Evolutionary conservation across 352 stramenopile genomes (phyloP).

Genomic region (Pythium volutum): DNA sequence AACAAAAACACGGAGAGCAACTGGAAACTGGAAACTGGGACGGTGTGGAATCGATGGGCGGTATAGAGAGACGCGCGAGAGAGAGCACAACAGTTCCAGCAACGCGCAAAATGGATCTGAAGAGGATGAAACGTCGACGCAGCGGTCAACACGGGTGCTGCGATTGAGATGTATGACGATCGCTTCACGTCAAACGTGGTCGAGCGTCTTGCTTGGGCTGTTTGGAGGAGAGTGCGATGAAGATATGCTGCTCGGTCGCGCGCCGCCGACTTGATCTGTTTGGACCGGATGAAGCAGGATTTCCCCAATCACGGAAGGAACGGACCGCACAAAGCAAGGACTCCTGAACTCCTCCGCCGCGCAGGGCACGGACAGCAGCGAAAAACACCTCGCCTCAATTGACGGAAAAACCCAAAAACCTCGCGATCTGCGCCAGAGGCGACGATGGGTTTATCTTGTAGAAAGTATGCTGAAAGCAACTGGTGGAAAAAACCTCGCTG

Average conservation of each 20-base stretch:
- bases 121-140: background rate
- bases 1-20: background rate
- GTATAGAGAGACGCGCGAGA: background rate
- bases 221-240: background rate
- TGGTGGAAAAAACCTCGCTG: slow-evolving; percentile 5
- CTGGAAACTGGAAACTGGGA: background rate
- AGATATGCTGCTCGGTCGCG: background rate
- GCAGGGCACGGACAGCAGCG: slow-evolving; percentile 7
- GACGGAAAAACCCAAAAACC: slow-evolving; percentile 24
- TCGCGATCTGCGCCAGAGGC: background rate
- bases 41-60: background rate
- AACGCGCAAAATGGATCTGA: background rate
- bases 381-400: slow-evolving; percentile 3
- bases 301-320: slow-evolving; percentile 22
- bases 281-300: slow-evolving; percentile 1
- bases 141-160: background rate
- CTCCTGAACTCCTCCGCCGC: slow-evolving; percentile 15
- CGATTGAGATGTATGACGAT: no score
- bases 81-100: background rate
- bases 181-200: no score
- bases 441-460: background rate
- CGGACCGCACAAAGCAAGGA: slow-evolving; percentile 22
- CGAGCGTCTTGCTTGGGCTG: background rate
- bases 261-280: slow-evolving; percentile 9
- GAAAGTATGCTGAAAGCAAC: background rate